Base-by-base conservation (phyloP, 179 eudicot species). In the Silene vulgaris region DNA sequence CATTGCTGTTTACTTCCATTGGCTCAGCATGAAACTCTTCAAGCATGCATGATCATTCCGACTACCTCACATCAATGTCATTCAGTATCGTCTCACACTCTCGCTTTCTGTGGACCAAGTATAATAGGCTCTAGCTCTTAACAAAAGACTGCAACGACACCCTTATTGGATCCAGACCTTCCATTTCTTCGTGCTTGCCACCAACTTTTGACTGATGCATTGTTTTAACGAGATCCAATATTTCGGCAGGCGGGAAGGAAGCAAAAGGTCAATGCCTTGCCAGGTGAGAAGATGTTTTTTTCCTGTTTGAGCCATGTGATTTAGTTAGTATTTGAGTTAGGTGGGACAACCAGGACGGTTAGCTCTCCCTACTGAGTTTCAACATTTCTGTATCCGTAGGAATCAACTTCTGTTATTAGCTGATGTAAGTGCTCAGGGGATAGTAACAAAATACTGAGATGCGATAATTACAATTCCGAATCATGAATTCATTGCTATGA, bases 11-110 rank as follows among this genome's bases (percentile, higher is more conserved):
- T 95, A 95, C 82, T 88, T 92, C 62, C 96, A 92, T 63, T 92
- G 97, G 99, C 90, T 95, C 63, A 88, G 90, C 83, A 92, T 92
- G 99, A 95, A 95, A 75, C 83, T 90, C 72, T 95, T 90, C 84
- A 91, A 88, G 82, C 91, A 88, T 62, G 91, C 97, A 48, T 89
- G 83, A 88, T 5, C 8, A 29, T 0, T 17, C 52, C 19, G 23
- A 61, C 37, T 5, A 20, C 57, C 63, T 77, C 48, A 0, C 66
- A 62, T 62, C 16, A 69, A 59, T 40, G 71, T 65, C 1, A 61
- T 1, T 71, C 32, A 11, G 12, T 59, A 63, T 9, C 35, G 5
- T 35, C 21, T 70, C 65, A 45, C 30, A 40, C 48, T 40, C 43
- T 37, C 48, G 8, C 48, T 40, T 32, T 76, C 26, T 20, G 57